Percentiles rank a stretch among this genome's conserved stretches.
phyloP scores from a whole-genome alignment of 1,284 basidiomycete species.

The Ceratobasidium sp. region DNA sequence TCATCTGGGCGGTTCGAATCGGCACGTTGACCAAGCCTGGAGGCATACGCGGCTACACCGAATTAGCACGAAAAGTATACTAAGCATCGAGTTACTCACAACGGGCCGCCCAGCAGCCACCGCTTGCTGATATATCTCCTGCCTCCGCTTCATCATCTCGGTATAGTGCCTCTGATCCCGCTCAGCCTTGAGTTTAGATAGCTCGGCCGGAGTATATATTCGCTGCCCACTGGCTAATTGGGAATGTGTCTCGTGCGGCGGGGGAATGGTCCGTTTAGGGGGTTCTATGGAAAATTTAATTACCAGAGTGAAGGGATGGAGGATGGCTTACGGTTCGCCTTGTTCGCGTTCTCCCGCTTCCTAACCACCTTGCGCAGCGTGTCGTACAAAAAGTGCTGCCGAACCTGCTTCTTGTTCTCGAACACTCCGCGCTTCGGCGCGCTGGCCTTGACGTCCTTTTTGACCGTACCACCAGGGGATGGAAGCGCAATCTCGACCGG shows the following conservation, averaged over 20 bases:
- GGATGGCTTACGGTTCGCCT: conserved; percentile 48
- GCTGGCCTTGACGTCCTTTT: conserved; percentile 50
- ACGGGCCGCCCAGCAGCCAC: conserved; percentile 22
- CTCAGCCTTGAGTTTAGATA: conserved; percentile 42
- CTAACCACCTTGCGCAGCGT: conserved; percentile 54
- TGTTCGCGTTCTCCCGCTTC: conserved; percentile 52
- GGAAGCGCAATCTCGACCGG: conserved; percentile 36
- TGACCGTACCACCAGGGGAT: conserved; percentile 23
- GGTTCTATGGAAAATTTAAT: background rate
- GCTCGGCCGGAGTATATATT: conserved; percentile 50
- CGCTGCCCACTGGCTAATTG: conserved; percentile 41
- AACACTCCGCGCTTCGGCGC: conserved; percentile 46
- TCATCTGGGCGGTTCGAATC: conserved; percentile 35
- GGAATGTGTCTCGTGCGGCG: conserved; percentile 52
- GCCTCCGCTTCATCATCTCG: conserved; percentile 37
- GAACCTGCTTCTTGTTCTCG: conserved; percentile 55
- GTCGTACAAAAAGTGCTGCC: conserved; percentile 55
- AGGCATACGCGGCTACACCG: conserved; percentile 32
- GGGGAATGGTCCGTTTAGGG: conserved; percentile 45
- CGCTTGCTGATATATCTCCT: conserved; percentile 33
- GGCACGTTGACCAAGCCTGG: conserved; percentile 36
- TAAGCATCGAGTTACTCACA: conserved; percentile 29
- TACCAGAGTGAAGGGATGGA: background rate
- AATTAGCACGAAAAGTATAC: conserved; percentile 6
- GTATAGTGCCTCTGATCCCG: conserved; percentile 36